Evolutionary conservation across 371 early-diverging fungal genomes (phyloP), one percentile per base, ranked within the genome.

Genomic region (Mortierella sp.): DNA sequence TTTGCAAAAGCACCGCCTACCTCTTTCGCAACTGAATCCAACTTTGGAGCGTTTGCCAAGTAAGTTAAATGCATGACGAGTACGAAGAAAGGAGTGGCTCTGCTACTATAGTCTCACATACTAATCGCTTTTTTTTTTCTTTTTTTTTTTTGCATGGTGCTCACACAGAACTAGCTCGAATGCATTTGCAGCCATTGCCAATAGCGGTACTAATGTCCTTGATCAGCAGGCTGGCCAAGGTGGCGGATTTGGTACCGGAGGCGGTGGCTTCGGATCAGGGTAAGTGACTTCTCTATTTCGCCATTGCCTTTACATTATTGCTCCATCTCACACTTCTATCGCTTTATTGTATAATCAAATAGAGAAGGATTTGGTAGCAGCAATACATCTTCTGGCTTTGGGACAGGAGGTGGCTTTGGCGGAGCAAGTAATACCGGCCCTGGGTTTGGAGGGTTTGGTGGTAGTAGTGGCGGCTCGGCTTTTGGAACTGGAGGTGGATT

Each of bases 31-130:
- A 58, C 76, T 3, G 62, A 62, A 35, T 75, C 76, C 30, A 75
- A 75, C 62, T 81, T 81, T 70, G 76, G 81, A 24, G 39, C 75
- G 8, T 81, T 81, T 66, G 81, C 80, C 20, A 64, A 59, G 73
- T 73, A 68, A 65, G 65, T 18, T 11, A 6, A n/a, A 22, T 43
- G 51, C 39, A 4, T 51, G 18, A 1, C 10, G 16, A 11, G 12
- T n/a, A 40, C 32, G 61, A 14, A 14, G n/a, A 2, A 37, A 37
- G 9, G 37, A 47, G 14, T 55, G 37, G 14, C 0, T 52, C 12
- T 65, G 8, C 5, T 51, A 12, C 40, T 20, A 35, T 22, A 20
- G 20, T 55, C 12, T 39, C 58, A 66, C 1, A 28, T 30, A 12
- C 58, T 57, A 60, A 32, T 3, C 43, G 2, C 39, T 14, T 5